Evolutionary conservation across 495 filamentous ascomycete species (phyloP).

Genomic region (Penicillium parvum): DNA sequence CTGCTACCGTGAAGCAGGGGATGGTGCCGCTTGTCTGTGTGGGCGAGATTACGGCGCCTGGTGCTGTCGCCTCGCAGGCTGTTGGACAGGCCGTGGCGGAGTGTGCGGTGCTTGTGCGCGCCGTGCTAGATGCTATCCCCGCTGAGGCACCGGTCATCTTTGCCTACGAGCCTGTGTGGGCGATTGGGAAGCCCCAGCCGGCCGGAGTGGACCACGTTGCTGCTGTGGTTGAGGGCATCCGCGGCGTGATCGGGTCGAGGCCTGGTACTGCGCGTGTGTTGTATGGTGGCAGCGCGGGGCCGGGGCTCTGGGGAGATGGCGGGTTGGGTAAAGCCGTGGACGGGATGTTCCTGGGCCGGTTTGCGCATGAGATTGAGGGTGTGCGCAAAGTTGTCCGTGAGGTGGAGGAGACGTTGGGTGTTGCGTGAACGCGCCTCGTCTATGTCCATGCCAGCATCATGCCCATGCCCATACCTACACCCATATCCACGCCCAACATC

Average conservation of each 20-base stretch:
- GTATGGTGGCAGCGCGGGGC: slow-evolving; percentile 78
- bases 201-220: slow-evolving; percentile 68
- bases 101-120: slow-evolving; percentile 58
- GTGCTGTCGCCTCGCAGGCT: slow-evolving; percentile 45
- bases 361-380: slow-evolving; percentile 69
- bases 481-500: too few species aligned
- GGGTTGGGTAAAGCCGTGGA: slow-evolving; percentile 64
- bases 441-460: neutral
- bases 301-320: slow-evolving; percentile 60
- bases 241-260: slow-evolving; percentile 38
- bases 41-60: slow-evolving; percentile 56
- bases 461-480: neutral
- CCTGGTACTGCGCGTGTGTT: slow-evolving; percentile 58
- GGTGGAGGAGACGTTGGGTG: slow-evolving; percentile 46
- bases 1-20: slow-evolving; percentile 58
- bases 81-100: slow-evolving; percentile 59
- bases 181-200: slow-evolving; percentile 71
- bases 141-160: slow-evolving; percentile 64
- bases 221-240: slow-evolving; percentile 60
- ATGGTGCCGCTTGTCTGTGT: slow-evolving; percentile 78
- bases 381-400: slow-evolving; percentile 66
- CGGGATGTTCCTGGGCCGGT: slow-evolving; percentile 77
- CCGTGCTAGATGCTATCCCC: slow-evolving; percentile 55
- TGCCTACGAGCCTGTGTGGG: slow-evolving; percentile 89
- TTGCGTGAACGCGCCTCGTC: slow-evolving; percentile 7